A percentile compares a stretch with the other conserved stretches of the same genome.
Conservation (phyloP, 2,329 filamentous ascomycete genomes). For the Cercospora sp. region DNA sequence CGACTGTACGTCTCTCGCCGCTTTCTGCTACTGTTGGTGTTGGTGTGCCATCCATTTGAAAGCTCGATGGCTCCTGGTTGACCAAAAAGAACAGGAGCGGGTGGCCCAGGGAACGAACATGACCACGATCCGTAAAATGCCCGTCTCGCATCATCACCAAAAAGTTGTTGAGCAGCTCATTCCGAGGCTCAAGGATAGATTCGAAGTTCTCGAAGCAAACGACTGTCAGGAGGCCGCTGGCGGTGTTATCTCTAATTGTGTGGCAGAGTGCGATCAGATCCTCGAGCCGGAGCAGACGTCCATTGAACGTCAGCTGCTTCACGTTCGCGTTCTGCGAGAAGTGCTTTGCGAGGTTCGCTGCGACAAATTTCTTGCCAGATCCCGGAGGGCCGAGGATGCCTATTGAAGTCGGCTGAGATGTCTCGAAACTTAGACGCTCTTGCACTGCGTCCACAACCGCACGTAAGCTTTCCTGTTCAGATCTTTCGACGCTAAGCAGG, state of each 20-base stretch:
- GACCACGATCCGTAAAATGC: constrained; percentile 34
- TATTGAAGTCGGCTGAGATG: constrained; percentile 34
- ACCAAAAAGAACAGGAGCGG: constrained; percentile 38
- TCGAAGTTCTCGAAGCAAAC: constrained; percentile 39
- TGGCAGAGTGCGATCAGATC: constrained; percentile 36
- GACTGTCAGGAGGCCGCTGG: constrained; percentile 31
- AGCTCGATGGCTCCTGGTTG: constrained; percentile 32
- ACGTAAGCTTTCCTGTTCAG: constrained; percentile 37
- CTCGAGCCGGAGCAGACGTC: constrained; percentile 31
- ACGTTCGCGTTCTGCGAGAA: constrained; percentile 27
- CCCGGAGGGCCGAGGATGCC: constrained; percentile 35
- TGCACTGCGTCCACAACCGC: constrained; percentile 35
- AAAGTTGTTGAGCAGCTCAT: constrained; percentile 34
- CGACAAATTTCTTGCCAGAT: constrained; percentile 39
- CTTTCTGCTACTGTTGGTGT: constrained; percentile 32
- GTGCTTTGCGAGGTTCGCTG: constrained; percentile 34
- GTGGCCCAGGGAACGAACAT: constrained; percentile 31
- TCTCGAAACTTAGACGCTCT: constrained; percentile 32
- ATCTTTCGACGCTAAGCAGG: constrained; percentile 34
- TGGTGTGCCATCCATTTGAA: constrained; percentile 28
- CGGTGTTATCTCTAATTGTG: constrained; percentile 35
- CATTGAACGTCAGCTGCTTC: constrained; percentile 34
- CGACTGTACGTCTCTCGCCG: constrained; percentile 23
- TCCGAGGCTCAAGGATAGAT: constrained; percentile 31
- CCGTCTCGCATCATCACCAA: constrained; percentile 36